Base-by-base conservation (phyloP, 805 yeast species). In the Jamesozyma hellenica region DNA sequence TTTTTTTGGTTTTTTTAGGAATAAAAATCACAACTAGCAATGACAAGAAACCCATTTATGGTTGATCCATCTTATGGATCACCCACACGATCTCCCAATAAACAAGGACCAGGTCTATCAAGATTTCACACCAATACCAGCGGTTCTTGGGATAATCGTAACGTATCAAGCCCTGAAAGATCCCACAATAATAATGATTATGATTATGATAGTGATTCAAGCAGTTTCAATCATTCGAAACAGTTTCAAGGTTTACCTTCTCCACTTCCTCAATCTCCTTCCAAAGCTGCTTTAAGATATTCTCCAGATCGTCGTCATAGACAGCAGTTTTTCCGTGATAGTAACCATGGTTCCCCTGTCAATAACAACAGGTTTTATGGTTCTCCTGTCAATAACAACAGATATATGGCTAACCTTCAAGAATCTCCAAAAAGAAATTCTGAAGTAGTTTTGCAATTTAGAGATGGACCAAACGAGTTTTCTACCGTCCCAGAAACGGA, bases 371-470 rank as follows among this genome's bases (percentile, higher is more conserved):
- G 23, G 8, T 21, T 21, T 21, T 21, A 21, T 21, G 23, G 23
- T 8, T 46, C 60, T 6, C 62, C 62, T 14, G 57, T 65, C 11
- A 74, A 83, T 7, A 75, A 82, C 9, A 45, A 44, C 23, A 68
- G 94, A 60, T 78, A 84, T 32, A 73, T 71, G 37, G 80, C 71
- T 50, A 79, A 92, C 3, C 64, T 74, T 39, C 61, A 75, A 48
- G 88, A 83, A 56, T 79, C 94, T 0, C 92, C 94, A 27, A 72
- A 67, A 41, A 72, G 87, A 55, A 69, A 69, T 32, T 66, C 63
- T 30, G 71, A 70, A 4, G 68, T 78, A 5, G 64, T 77, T 4
- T 60, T 72, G 12, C 68, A 78, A 35, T 64, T 67, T 23, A 67
- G 67, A 40, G 65, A 66, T 17, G 42, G 39, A 14, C 35, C 36